These are phyloP conservation scores for Scheffersomyces amazonensis DNA, from an alignment of 805 yeast species.

Conservation along the genomic window DNA sequence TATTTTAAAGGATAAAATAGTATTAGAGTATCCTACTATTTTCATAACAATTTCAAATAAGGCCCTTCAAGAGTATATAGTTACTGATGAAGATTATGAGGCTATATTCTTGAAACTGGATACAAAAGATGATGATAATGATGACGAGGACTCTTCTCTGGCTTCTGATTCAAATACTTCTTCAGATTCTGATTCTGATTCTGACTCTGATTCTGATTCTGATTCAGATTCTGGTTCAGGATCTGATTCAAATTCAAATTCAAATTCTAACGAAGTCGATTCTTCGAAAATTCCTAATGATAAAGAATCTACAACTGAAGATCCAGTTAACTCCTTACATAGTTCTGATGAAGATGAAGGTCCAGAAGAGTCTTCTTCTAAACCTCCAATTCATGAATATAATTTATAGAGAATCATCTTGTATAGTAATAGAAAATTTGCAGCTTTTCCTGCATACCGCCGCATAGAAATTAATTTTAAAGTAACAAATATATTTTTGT, in stretches of 20 bases:
- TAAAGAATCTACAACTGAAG: not conserved
- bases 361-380: constrained; percentile 35
- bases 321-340: not conserved
- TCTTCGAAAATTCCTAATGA: too few relatives aligned
- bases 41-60: constrained; percentile 30
- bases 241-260: constrained; percentile 9
- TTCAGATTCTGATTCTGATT: constrained; percentile 1
- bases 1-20: constrained; percentile 49
- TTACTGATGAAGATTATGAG: constrained; percentile 16
- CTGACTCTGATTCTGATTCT: constrained; percentile 9
- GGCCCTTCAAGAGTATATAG: constrained; percentile 5
- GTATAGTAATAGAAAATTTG: too few relatives aligned
- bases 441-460: too few relatives aligned
- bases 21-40: constrained; percentile 78
- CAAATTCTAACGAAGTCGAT: constrained; percentile 2
- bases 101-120: constrained; percentile 3
- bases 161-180: constrained; percentile 8
- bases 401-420: too few relatives aligned
- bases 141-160: constrained; percentile 11
- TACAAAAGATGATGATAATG: constrained; percentile 14
- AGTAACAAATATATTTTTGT: not conserved
- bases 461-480: too few relatives aligned
- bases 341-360: constrained; percentile 18
- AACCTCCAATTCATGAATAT: constrained; percentile 7
- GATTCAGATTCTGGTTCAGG: constrained; percentile 13